phyloP scores from a whole-genome alignment of 2,329 filamentous ascomycete species.

The Neonectria punicea region DNA sequence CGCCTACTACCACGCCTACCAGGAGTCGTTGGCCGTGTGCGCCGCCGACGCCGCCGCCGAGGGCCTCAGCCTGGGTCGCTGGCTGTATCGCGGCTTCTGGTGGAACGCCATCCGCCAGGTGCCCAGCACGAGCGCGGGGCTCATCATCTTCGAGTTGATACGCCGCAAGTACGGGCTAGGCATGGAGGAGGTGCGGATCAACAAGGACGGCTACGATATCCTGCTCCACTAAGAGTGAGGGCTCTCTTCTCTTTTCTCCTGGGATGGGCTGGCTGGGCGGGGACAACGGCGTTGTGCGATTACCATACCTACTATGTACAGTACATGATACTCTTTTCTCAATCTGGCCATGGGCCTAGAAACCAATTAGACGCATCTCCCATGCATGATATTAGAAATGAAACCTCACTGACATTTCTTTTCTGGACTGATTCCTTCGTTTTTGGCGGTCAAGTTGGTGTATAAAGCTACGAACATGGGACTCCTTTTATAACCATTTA shows the following conservation, averaged over 20 bases:
- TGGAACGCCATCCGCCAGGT: constrained; percentile 78
- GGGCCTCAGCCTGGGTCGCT: constrained; percentile 66
- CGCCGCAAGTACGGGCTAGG: constrained; percentile 76
- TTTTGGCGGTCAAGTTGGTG: neutral
- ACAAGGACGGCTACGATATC: constrained; percentile 77
- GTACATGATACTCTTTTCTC: constrained; percentile 20
- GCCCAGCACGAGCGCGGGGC: constrained; percentile 78
- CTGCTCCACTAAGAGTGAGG: constrained; percentile 55
- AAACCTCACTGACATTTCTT: constrained; percentile 7
- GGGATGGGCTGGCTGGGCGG: neutral
- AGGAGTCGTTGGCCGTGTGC: constrained; percentile 73
- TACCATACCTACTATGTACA: neutral
- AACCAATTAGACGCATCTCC: constrained; percentile 18
- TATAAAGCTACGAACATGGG: neutral
- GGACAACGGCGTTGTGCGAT: constrained; percentile 23
- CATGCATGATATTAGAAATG: constrained; percentile 19
- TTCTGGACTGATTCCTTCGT: neutral
- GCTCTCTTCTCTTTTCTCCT: neutral
- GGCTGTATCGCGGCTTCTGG: constrained; percentile 79
- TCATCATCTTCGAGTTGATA: constrained; percentile 83
- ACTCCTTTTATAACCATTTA: neutral
- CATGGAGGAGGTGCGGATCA: constrained; percentile 71
- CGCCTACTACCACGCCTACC: constrained; percentile 77
- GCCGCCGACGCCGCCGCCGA: constrained; percentile 64
- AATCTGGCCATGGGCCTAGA: constrained; percentile 8